Evolutionary conservation across 345 rosid species (phyloP).

Genomic region (Excoecaria cochinchinensis): DNA sequence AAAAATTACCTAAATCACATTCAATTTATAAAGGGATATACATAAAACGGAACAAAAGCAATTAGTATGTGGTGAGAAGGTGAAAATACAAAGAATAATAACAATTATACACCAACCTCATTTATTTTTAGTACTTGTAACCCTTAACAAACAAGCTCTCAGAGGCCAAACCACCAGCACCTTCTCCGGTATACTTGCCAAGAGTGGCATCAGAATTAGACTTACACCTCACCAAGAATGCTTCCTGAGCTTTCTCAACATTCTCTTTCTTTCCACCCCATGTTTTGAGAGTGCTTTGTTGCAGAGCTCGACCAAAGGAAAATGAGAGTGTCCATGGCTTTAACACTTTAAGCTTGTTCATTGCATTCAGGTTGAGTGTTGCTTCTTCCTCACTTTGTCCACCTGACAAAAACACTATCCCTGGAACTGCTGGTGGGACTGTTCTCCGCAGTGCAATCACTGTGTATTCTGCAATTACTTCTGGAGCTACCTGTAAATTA

Average conservation of each 20-base stretch:
- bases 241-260: conserved; percentile 65
- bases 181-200: conserved; percentile 57
- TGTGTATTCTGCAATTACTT: conserved; percentile 70
- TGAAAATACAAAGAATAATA: no score
- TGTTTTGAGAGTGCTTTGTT: conserved; percentile 87
- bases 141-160: conserved; percentile 85
- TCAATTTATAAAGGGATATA: no score
- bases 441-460: conserved; percentile 77
- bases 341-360: conserved; percentile 73
- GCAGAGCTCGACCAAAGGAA: conserved; percentile 94
- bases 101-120: no score
- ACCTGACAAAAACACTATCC: conserved; percentile 80
- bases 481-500: conserved; percentile 48
- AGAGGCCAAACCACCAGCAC: conserved; percentile 62
- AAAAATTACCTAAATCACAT: no score
- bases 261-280: conserved; percentile 89
- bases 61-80: no score
- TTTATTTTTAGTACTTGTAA: conserved; percentile 58
- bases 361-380: conserved; percentile 73
- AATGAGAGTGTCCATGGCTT: conserved; percentile 94
- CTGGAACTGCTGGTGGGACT: conserved; percentile 86
- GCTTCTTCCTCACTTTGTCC: conserved; percentile 95
- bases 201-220: conserved; percentile 84
- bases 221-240: conserved; percentile 73
- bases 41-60: no score